Base-by-base conservation (phyloP, 225 moss, liverwort and hornwort genomes). In the Lunularia cruciata region DNA sequence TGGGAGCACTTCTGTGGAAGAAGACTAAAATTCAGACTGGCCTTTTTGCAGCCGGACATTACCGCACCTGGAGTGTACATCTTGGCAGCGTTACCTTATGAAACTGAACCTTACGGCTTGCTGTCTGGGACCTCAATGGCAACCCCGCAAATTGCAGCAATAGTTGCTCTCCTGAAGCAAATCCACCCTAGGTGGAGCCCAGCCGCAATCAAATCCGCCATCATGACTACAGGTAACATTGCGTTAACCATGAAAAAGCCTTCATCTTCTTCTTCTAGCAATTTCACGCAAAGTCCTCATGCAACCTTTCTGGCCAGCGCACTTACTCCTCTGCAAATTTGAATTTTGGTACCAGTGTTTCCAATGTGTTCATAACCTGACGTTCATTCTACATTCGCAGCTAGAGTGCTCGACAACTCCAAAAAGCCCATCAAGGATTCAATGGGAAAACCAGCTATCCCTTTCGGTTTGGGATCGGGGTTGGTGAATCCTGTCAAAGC, bases 41-140 rank as follows among this genome's bases (percentile, higher is more conserved):
- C n/a, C 23, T 33, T 9, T 0, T 16, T 75, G 73, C 83, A 89
- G 89, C 89, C 91, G 42, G 91, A 92, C 70, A 73, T 89, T 47
- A 83, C 77, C 37, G 89, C 82, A n/a, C 89, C 91, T 11, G 89
- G 89, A 42, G 51, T 87, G 60, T 78, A 86, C 39, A 86, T 92
- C 65, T 43, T 91, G 34, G 89, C 89, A 26, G 89, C 91, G 23
- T 89, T 38, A 22, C 3, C 52, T 15, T 34, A 68, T 7, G 22
- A 6, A 5, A 1, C 1, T 15, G 0, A 25, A 5, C 65, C 65
- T n/a, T 65, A 65, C 30, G 30, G 32, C 14, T 13, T 65, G 18
- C 34, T 67, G 33, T 35, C 12, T 39, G 94, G 94, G 2, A 94
- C 91, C 8, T 91, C 91, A 7, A 94, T 94, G 91, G 78, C 94